Percentiles rank a stretch among this genome's conserved stretches.
phyloP scores from a whole-genome alignment of 2,329 filamentous ascomycete species.

The Alternaria sp. region DNA sequence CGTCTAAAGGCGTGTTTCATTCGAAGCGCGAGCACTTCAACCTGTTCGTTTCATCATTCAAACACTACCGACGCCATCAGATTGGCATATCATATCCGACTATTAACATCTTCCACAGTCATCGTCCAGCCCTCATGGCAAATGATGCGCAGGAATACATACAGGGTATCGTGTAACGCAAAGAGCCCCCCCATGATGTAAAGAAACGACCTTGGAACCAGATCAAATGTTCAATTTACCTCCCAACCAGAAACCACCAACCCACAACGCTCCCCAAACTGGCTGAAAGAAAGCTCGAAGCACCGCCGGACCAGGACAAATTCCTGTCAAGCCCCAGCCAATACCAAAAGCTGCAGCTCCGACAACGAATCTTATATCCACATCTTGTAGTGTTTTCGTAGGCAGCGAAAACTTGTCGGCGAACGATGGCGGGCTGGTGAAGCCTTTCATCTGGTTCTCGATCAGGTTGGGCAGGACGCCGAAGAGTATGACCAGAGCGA shows the following conservation, averaged over 20 bases:
- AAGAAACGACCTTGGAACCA: background rate
- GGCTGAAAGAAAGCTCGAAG: slow-evolving; percentile 56
- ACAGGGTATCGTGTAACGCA: background rate
- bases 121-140: background rate
- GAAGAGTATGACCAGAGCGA: slow-evolving; percentile 57
- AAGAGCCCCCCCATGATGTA: background rate
- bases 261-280: slow-evolving; percentile 55
- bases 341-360: slow-evolving; percentile 58
- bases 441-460: slow-evolving; percentile 30
- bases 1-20: no score
- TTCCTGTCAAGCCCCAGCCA: slow-evolving; percentile 59
- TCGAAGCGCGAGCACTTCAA: no score
- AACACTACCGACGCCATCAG: no score
- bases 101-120: background rate
- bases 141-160: background rate
- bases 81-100: background rate
- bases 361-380: slow-evolving; percentile 56
- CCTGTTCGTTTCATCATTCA: no score
- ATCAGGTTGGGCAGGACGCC: slow-evolving; percentile 56
- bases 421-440: slow-evolving; percentile 50
- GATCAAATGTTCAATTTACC: slow-evolving; percentile 11
- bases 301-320: slow-evolving; percentile 60
- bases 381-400: slow-evolving; percentile 54
- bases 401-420: slow-evolving; percentile 52
- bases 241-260: slow-evolving; percentile 56